A percentile compares a stretch with the other conserved stretches of the same genome.
phyloP scores from a whole-genome alignment of 2,329 filamentous ascomycete genomes.

The Aspergillus sp. region DNA sequence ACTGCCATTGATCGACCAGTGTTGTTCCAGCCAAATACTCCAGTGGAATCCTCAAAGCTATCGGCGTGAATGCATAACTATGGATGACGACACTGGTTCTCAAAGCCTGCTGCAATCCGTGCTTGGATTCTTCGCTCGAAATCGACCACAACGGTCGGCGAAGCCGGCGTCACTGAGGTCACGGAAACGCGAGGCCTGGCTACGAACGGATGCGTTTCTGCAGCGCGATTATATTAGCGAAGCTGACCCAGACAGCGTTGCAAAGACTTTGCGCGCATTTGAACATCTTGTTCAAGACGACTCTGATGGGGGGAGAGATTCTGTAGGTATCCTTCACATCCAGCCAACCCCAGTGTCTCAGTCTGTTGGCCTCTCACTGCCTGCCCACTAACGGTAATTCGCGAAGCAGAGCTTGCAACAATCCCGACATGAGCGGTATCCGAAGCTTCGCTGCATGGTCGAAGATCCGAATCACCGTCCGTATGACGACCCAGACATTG shows the following conservation, averaged over 20 bases:
- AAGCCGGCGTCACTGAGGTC: slow-evolving; percentile 19
- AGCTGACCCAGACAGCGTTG: slow-evolving; percentile 20
- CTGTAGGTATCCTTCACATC: slow-evolving; percentile 18
- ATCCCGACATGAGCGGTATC: not conserved
- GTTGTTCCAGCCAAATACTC: slow-evolving; percentile 3
- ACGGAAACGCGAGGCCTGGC: slow-evolving; percentile 24
- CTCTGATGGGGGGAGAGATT: slow-evolving; percentile 22
- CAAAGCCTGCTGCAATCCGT: slow-evolving; percentile 1
- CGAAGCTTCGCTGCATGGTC: not conserved
- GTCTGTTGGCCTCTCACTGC: not conserved
- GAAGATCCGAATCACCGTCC: slow-evolving; percentile 7
- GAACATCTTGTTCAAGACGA: slow-evolving; percentile 24
- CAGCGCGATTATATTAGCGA: slow-evolving; percentile 23
- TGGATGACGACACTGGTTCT: not conserved
- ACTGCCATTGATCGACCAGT: slow-evolving; percentile 1
- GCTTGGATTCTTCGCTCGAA: slow-evolving; percentile 24
- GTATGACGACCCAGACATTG: slow-evolving; percentile 10
- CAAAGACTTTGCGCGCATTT: slow-evolving; percentile 18
- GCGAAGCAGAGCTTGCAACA: not conserved
- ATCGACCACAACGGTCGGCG: slow-evolving; percentile 20
- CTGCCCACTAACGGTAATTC: not conserved
- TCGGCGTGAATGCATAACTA: not conserved
- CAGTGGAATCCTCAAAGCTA: not conserved
- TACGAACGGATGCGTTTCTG: slow-evolving; percentile 26
- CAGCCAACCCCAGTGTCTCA: slow-evolving; percentile 1